phyloP scores from a whole-genome alignment of 2,329 filamentous ascomycete species.

The Aotearoamyces nothofagi region DNA sequence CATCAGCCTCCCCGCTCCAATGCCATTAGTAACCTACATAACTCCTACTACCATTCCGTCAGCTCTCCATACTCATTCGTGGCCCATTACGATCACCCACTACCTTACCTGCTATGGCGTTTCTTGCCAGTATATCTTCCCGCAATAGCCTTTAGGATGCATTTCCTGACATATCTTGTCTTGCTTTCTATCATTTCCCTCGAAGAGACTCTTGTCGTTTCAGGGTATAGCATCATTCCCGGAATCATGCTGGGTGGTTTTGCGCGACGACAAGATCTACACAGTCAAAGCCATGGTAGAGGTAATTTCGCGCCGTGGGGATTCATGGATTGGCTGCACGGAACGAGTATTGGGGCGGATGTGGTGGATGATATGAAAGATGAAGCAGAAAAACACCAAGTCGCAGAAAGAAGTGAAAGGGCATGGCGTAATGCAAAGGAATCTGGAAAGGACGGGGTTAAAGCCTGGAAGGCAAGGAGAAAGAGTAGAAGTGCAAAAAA shows the following conservation, averaged over 20 bases:
- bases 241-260: constrained; percentile 36
- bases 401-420: constrained; percentile 25
- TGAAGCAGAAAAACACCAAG: constrained; percentile 37
- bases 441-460: constrained; percentile 20
- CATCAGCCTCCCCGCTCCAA: constrained; percentile 37
- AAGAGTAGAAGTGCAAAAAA: constrained; percentile 12
- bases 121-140: constrained; percentile 53
- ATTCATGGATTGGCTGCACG: constrained; percentile 44
- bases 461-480: constrained; percentile 10
- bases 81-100: constrained; percentile 53
- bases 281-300: constrained; percentile 37
- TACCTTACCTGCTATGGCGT: constrained; percentile 44
- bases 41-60: constrained; percentile 33
- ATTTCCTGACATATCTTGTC: constrained; percentile 58
- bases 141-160: constrained; percentile 47
- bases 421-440: constrained; percentile 20
- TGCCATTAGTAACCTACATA: constrained; percentile 27
- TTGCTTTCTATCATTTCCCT: constrained; percentile 46
- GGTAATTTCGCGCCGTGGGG: constrained; percentile 50
- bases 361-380: constrained; percentile 36
- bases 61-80: constrained; percentile 44
- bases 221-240: constrained; percentile 46
- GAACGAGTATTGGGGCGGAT: constrained; percentile 36
- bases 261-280: constrained; percentile 33
- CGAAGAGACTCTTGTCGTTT: constrained; percentile 52